A percentile compares a stretch with the other conserved stretches of the same genome.
These are phyloP conservation scores for Fusarium tupiense DNA, from an alignment of 2,329 filamentous ascomycete genomes.

Conservation along the genomic window DNA sequence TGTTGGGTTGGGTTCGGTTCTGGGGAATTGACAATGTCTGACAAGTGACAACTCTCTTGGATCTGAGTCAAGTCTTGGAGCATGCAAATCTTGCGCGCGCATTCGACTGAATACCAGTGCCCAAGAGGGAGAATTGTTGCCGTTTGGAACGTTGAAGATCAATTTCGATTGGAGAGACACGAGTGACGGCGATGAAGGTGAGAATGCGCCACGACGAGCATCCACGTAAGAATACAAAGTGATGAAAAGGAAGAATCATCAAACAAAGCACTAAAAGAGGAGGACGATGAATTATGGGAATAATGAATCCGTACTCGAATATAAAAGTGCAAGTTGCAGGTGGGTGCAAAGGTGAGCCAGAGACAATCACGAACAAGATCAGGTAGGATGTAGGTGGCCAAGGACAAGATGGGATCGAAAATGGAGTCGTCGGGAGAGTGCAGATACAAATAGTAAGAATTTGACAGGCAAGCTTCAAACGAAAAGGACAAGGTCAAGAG, in stretches of 20 bases:
- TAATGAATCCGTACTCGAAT: constrained; percentile 4
- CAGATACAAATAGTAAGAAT: neutral
- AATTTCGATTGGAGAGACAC: constrained; percentile 6
- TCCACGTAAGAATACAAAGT: neutral
- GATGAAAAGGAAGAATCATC: neutral
- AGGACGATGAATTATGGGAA: neutral
- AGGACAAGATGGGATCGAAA: constrained; percentile 12
- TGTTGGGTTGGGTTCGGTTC: neutral
- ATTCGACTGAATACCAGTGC: constrained; percentile 24
- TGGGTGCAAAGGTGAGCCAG: constrained; percentile 34
- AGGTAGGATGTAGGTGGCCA: neutral
- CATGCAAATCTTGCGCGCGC: constrained; percentile 1
- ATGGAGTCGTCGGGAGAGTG: constrained; percentile 16
- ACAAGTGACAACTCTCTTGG: constrained; percentile 23
- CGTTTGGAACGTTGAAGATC: constrained; percentile 19
- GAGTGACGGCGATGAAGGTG: constrained; percentile 1
- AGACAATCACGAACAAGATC: constrained; percentile 22
- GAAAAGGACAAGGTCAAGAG: constrained; percentile 7
- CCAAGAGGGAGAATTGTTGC: constrained; percentile 13
- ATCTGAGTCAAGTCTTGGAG: constrained; percentile 22
- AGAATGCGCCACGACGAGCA: constrained; percentile 5
- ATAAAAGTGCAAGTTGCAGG: constrained; percentile 13
- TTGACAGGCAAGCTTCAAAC: neutral
- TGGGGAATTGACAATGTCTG: constrained; percentile 24
- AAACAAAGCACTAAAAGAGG: neutral